A percentile compares a stretch with the other conserved stretches of the same genome.
Conservation (phyloP, 352 stramenopile species). For the Globisporangium middletonii region DNA sequence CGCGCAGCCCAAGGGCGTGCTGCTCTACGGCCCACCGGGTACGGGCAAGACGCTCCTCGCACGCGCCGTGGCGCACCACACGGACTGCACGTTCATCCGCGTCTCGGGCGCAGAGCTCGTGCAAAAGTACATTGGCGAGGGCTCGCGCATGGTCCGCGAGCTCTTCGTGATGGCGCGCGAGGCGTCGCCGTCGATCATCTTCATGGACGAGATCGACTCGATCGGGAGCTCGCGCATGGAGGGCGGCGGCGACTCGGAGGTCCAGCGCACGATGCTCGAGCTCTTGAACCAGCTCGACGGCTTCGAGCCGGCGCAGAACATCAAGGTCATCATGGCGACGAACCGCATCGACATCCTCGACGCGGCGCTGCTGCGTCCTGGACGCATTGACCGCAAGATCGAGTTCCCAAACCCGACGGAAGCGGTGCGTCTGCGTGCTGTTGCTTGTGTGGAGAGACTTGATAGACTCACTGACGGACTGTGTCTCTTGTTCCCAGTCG, state of each 20-base stretch:
- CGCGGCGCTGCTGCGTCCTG: conserved; percentile 93
- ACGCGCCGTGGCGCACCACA: conserved; percentile 98
- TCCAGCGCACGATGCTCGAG: conserved; percentile 99
- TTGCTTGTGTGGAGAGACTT: not conserved
- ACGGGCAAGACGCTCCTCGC: conserved; percentile 99
- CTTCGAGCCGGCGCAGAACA: conserved; percentile 96
- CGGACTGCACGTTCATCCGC: conserved; percentile 99
- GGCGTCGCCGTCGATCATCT: conserved; percentile 99
- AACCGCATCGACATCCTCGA: conserved; percentile 99
- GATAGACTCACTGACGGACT: not conserved
- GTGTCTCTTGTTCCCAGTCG: conserved; percentile 29
- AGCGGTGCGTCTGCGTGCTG: conserved; percentile 39
- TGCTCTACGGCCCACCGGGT: conserved; percentile 96
- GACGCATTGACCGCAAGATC: conserved; percentile 99
- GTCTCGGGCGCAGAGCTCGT: conserved; percentile 98
- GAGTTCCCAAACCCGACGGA: conserved; percentile 99
- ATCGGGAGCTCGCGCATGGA: conserved; percentile 95
- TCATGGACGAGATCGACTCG: conserved; percentile 99
- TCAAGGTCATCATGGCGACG: conserved; percentile 99
- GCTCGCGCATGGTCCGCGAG: conserved; percentile 98
- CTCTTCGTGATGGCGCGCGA: conserved; percentile 98
- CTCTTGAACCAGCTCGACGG: conserved; percentile 98
- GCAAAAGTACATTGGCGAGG: conserved; percentile 99
- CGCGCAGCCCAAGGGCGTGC: conserved; percentile 94
- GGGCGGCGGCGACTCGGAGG: conserved; percentile 96